Base-by-base conservation (phyloP, 176 grass and related monocot species). In the Ensete glaucum region DNA sequence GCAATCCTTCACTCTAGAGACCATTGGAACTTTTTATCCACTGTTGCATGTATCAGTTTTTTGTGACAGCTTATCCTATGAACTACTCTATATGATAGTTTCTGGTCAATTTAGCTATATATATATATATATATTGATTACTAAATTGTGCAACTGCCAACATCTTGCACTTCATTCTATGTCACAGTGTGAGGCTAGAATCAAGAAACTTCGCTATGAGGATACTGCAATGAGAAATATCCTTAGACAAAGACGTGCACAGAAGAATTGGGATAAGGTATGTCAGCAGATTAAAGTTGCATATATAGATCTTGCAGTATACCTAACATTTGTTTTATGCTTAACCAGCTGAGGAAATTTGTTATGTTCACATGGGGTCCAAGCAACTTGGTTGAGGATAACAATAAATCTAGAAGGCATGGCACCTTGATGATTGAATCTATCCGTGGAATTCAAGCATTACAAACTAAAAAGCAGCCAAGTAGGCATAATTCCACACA, bases 321-420 rank as follows among this genome's bases (percentile, higher is more conserved):
- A 75, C 17, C 64, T 29, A 14, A 54, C 52, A 75, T 79, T 50
- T 19, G 13, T 74, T 71, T 74, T 74, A 20, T n/a, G 19, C 76
- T 3, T 74, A 76, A 79, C 15, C 63, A 98, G 94, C 74, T 91
- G 76, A 85, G 94, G 64, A 98, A 98, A 72, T 98, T 85, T 89
- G 94, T 98, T 64, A 93, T 93, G 94, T 98, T 89, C 77, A 98
- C 90, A 21, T 98, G 94, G 94, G 90, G 94, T 25, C 85, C 83
- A 67, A 89, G 77, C 85, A 90, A 93, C 75, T 77, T 98, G 83
- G 88, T 91, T 83, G 83, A 82, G 65, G 88, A 3, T 23, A 83
- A 88, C 75, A 93, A 67, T 76, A 93, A 84, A 71, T 82, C 90
- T 72, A 87, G 82, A 78, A 85, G 81, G 58, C 88, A 83, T 56